Percentiles rank a stretch among this genome's conserved stretches.
Conservation (phyloP, 176 grass and related monocot species). For the Oryza meyeriana region DNA sequence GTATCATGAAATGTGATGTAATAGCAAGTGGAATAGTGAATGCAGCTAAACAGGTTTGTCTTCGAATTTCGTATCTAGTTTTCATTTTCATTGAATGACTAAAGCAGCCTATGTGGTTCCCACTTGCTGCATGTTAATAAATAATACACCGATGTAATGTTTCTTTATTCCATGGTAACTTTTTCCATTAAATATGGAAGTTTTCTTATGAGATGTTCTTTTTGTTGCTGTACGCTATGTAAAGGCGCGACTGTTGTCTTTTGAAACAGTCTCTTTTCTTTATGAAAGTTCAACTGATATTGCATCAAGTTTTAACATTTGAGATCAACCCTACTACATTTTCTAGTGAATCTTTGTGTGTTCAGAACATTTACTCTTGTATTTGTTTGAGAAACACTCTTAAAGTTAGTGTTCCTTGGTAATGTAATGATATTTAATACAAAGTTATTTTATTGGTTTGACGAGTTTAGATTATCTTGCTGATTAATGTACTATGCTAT, state of each 20-base stretch:
- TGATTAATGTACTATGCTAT: neutral
- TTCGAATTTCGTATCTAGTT: neutral
- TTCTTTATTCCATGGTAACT: neutral
- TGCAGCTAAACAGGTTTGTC: conserved; percentile 83
- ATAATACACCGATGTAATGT: neutral
- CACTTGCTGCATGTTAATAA: neutral
- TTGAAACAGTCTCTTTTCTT: neutral
- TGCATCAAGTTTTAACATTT: neutral
- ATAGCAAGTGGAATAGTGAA: conserved; percentile 99
- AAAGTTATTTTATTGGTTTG: neutral
- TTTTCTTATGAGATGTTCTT: neutral
- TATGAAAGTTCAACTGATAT: neutral
- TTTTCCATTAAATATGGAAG: neutral
- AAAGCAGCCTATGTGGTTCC: neutral
- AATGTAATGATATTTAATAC: neutral
- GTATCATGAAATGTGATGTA: conserved; percentile 98
- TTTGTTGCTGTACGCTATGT: neutral
- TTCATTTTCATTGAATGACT: neutral
- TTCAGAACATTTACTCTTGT: neutral
- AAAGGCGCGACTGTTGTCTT: neutral
- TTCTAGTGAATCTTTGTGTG: neutral
- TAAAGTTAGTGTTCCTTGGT: neutral
- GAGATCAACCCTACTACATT: neutral
- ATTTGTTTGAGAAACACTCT: conserved; percentile 2
- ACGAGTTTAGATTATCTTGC: neutral